Evolutionary conservation across 768 basidiomycete genomes (phyloP).

Genomic region (Termitomyces sp.): DNA sequence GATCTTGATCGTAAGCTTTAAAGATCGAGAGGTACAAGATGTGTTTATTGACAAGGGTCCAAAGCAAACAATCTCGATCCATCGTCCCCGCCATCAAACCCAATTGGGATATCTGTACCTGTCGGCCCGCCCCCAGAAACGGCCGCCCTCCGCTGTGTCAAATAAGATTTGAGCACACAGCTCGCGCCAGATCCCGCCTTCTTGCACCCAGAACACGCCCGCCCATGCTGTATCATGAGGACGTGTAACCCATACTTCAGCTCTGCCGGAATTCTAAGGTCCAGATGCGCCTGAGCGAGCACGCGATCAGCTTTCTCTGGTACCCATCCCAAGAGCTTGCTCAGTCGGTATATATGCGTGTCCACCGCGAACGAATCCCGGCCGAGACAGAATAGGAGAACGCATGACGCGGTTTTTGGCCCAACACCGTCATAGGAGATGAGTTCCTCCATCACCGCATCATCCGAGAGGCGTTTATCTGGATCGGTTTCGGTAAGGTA

Average conservation of each 20-base stretch:
- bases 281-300: constrained; percentile 54
- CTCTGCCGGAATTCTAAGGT: constrained; percentile 43
- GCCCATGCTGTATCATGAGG: constrained; percentile 55
- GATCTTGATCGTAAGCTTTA: neutral
- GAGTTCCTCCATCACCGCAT: constrained; percentile 53
- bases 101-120: neutral
- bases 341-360: constrained; percentile 57
- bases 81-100: neutral
- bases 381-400: constrained; percentile 56
- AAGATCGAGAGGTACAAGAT: neutral
- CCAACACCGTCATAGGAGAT: constrained; percentile 56
- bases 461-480: constrained; percentile 32
- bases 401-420: constrained; percentile 62
- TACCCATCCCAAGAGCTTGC: constrained; percentile 48
- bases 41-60: neutral
- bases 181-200: constrained; percentile 18
- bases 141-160: constrained; percentile 16
- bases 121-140: neutral
- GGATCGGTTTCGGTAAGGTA: constrained; percentile 34
- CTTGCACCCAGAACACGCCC: constrained; percentile 52
- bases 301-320: constrained; percentile 45
- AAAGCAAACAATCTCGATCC: neutral
- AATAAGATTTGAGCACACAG: constrained; percentile 29
- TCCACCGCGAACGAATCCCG: constrained; percentile 63
- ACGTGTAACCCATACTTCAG: constrained; percentile 58